Base-by-base conservation (phyloP, 805 yeast species). In the Nakazawaea holstii region DNA sequence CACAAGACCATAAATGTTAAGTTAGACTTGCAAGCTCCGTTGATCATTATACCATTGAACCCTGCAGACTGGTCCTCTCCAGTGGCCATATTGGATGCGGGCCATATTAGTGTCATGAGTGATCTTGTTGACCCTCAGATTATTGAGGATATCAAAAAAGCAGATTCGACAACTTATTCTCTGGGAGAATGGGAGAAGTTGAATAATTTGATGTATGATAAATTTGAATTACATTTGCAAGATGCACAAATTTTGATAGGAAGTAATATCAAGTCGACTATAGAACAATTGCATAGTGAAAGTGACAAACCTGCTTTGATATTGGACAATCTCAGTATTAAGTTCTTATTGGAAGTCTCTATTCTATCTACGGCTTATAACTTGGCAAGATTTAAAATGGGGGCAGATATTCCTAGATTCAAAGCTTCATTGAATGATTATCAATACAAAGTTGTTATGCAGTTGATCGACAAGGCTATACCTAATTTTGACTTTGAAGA, bases 241-340 rank as follows among this genome's bases (percentile, higher is more conserved):
- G 94, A 92, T 61, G 90, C 97, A 0, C 97, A 92, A 60, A 77
- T 92, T 31, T 68, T 94, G 46, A 82, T 94, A 40, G 99, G 97
- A 0, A 84, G 95, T 0, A 78, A 81, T 51, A 83, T 90, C 46
- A 79, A 84, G 54, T 77, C 86, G 0, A 85, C 96, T 0, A 80
- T 91, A 68, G 79, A 77, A 41, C 88, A 87, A 55, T 64, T 90
- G 14, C 87, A 83, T 52, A 65, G 67, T 4, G 67, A 64, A 26
- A 65, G 62, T 2, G 65, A 61, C 4, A 73, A 73, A 51, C 72
- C 79, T 0, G 77, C 85, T 3, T 72, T 82, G 50, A 80, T 94
- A 48, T 70, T 94, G 48, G 95, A 88, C 55, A 82, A 83, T 46
- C 73, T 91, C 54, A 82, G 83, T 51, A 71, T 94, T 67, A 82